Percentiles rank a stretch among this genome's conserved stretches.
phyloP scores from a whole-genome alignment of 106 monocot species.

The Apostasia shenzhenica region DNA sequence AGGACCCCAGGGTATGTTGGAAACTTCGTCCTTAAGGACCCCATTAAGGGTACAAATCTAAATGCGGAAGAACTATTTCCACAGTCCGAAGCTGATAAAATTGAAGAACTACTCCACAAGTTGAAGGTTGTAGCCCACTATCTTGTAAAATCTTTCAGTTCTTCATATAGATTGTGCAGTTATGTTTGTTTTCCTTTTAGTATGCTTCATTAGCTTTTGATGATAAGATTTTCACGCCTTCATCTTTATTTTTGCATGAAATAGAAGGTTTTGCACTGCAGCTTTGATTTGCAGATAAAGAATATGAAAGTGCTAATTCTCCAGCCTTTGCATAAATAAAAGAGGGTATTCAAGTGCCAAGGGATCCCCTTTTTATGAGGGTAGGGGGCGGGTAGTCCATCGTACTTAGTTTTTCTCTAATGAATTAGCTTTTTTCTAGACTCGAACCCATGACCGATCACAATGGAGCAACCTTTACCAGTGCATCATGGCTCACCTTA shows the following conservation, averaged over 20 bases:
- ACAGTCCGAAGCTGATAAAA: constrained; percentile 82
- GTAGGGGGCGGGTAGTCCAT: no score
- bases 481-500: background rate
- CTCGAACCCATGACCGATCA: no score
- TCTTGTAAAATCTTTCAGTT: constrained; percentile 3
- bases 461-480: no score
- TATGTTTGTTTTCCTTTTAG: constrained; percentile 5
- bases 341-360: no score
- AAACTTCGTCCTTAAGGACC: constrained; percentile 26
- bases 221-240: background rate
- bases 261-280: no score
- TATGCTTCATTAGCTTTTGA: background rate
- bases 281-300: no score
- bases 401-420: no score
- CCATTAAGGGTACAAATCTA: constrained; percentile 22
- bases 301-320: no score
- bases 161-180: background rate
- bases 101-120: constrained; percentile 80
- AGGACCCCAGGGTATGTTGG: constrained; percentile 37
- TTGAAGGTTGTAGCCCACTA: constrained; percentile 56
- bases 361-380: no score
- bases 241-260: background rate
- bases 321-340: no score
- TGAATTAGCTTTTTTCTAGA: no score
- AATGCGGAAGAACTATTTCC: constrained; percentile 71